Conservation (phyloP, 2,329 filamentous ascomycete species). For the Penicillium sp. region DNA sequence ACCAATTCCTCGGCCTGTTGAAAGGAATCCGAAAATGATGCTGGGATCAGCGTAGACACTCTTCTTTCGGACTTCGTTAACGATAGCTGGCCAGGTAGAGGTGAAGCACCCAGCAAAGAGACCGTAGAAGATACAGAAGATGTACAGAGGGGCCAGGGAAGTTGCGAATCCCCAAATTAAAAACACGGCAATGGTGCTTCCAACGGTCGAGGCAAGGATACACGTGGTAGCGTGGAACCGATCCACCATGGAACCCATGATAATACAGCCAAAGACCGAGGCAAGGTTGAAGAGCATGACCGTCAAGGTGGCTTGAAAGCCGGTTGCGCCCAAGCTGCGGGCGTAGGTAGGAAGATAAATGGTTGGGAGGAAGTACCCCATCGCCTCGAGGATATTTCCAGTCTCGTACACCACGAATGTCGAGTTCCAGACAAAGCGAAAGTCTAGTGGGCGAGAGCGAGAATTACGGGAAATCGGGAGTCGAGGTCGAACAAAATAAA, state of each 20-base stretch:
- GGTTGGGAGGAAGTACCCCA: constrained; percentile 45
- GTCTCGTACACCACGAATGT: constrained; percentile 55
- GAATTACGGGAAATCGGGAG: constrained; percentile 37
- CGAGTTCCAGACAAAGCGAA: constrained; percentile 39
- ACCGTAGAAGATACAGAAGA: constrained; percentile 52
- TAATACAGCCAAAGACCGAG: constrained; percentile 37
- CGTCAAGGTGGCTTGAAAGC: constrained; percentile 29
- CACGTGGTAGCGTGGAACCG: constrained; percentile 44
- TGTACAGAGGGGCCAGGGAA: constrained; percentile 45
- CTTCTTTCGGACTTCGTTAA: constrained; percentile 46
- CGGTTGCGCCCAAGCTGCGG: constrained; percentile 27
- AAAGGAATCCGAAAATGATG: constrained; percentile 55
- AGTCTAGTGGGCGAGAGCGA: constrained; percentile 44
- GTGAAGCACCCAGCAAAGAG: constrained; percentile 51
- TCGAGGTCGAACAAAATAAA: constrained; percentile 48
- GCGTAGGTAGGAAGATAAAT: constrained; percentile 47
- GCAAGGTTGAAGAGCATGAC: constrained; percentile 39
- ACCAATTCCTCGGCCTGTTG: constrained; percentile 56
- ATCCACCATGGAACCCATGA: constrained; percentile 48
- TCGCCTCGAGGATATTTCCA: constrained; percentile 43
- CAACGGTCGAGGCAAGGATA: constrained; percentile 47
- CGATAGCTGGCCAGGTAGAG: constrained; percentile 51
- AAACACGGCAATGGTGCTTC: constrained; percentile 48
- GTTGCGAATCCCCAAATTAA: constrained; percentile 54
- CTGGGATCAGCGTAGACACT: constrained; percentile 47